Evolutionary conservation across 1,139 yeast species (phyloP).

Genomic region (Kurtzmaniella natalensis): DNA sequence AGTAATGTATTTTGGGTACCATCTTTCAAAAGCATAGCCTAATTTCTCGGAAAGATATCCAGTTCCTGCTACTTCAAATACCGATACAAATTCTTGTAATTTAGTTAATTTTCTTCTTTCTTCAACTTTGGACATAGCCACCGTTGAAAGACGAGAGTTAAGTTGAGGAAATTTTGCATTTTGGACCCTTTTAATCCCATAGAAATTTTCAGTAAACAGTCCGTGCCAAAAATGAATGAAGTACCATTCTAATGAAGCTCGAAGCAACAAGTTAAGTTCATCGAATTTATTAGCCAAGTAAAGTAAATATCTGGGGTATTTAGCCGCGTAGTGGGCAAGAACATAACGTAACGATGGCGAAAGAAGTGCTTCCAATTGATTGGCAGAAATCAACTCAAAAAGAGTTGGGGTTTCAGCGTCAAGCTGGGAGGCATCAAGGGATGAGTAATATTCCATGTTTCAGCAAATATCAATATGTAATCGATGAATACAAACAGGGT

Average conservation of each 20-base stretch:
- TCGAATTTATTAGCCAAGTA: slow-evolving; percentile 67
- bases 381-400: slow-evolving; percentile 77
- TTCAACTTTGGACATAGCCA: slow-evolving; percentile 51
- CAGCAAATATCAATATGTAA: too few species aligned
- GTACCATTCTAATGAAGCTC: slow-evolving; percentile 71
- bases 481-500: too few species aligned
- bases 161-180: slow-evolving; percentile 33
- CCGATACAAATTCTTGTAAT: slow-evolving; percentile 53
- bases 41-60: slow-evolving; percentile 71
- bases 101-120: slow-evolving; percentile 49
- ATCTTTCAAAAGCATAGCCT: slow-evolving; percentile 58
- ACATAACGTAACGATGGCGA: slow-evolving; percentile 83
- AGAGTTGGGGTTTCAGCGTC: slow-evolving; percentile 77
- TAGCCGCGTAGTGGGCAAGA: slow-evolving; percentile 74
- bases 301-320: slow-evolving; percentile 68
- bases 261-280: slow-evolving; percentile 59
- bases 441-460: slow-evolving; percentile 88
- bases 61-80: slow-evolving; percentile 60
- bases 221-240: slow-evolving; percentile 76
- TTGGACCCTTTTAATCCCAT: slow-evolving; percentile 72
- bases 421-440: slow-evolving; percentile 69
- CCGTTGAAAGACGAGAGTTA: slow-evolving; percentile 31
- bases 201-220: slow-evolving; percentile 86
- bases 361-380: slow-evolving; percentile 70
- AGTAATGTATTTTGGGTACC: slow-evolving; percentile 57